A percentile compares a stretch with the other conserved stretches of the same genome.
phyloP scores from a whole-genome alignment of 805 yeast genomes.

The Ogataea angusta region DNA sequence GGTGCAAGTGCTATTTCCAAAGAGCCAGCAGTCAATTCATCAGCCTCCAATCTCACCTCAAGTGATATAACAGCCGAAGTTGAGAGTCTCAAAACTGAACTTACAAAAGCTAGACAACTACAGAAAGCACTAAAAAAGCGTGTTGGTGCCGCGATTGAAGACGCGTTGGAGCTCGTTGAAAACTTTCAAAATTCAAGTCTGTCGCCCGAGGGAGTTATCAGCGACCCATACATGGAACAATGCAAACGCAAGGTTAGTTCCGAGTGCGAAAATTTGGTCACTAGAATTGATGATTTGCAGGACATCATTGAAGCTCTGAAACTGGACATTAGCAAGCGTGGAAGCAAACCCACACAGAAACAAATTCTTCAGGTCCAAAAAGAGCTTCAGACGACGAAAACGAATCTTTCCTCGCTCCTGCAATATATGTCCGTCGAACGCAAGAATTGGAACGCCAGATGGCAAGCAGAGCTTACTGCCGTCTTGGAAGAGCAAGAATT shows the following conservation, averaged over 20 bases:
- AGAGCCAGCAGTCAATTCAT: background rate
- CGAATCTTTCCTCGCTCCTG: slow-evolving; percentile 51
- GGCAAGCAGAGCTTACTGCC: slow-evolving; percentile 88
- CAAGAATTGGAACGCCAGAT: slow-evolving; percentile 81
- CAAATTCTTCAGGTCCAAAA: slow-evolving; percentile 64
- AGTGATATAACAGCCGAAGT: slow-evolving; percentile 30
- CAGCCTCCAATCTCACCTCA: no score
- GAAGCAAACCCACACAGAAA: slow-evolving; percentile 74
- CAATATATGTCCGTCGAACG: slow-evolving; percentile 65
- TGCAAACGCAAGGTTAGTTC: slow-evolving; percentile 71
- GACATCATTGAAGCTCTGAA: slow-evolving; percentile 87
- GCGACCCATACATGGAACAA: slow-evolving; percentile 60
- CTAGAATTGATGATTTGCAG: slow-evolving; percentile 85
- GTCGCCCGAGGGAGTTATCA: slow-evolving; percentile 26
- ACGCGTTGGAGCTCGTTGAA: slow-evolving; percentile 43
- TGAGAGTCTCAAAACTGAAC: slow-evolving; percentile 51
- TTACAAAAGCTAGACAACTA: slow-evolving; percentile 56
- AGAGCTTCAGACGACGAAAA: slow-evolving; percentile 60
- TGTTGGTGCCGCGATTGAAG: slow-evolving; percentile 41
- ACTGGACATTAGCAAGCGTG: slow-evolving; percentile 88
- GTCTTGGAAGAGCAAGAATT: slow-evolving; percentile 94
- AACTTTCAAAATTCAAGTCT: slow-evolving; percentile 43
- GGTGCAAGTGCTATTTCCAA: background rate
- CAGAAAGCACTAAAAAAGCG: slow-evolving; percentile 42
- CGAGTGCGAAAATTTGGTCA: slow-evolving; percentile 70